Conservation (phyloP, 805 yeast species). For the Candida hispaniensis region DNA sequence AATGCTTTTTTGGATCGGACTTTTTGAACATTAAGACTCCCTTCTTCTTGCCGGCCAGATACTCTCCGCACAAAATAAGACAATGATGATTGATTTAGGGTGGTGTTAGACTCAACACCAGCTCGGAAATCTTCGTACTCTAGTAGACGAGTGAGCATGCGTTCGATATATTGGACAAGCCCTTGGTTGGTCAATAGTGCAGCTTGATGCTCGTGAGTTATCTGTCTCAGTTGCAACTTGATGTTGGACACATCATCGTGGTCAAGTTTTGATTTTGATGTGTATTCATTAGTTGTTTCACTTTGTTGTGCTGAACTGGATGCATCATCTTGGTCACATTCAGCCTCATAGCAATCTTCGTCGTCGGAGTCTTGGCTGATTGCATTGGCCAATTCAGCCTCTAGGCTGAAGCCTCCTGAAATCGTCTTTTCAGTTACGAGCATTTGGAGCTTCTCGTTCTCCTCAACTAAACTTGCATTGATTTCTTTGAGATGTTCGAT, state of each 20-base stretch:
- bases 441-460: slow-evolving; percentile 29
- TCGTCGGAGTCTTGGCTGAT: slow-evolving; percentile 16
- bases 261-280: background rate
- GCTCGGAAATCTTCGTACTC: slow-evolving; percentile 25
- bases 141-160: slow-evolving; percentile 28
- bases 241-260: background rate
- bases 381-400: slow-evolving; percentile 20
- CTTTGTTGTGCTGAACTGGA: background rate
- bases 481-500: slow-evolving; percentile 19
- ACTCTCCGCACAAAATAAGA: slow-evolving; percentile 13
- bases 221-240: slow-evolving; percentile 18
- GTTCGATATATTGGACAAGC: slow-evolving; percentile 26
- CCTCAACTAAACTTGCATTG: slow-evolving; percentile 26
- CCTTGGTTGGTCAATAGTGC: slow-evolving; percentile 28
- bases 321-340: slow-evolving; percentile 5
- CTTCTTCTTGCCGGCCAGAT: slow-evolving; percentile 4
- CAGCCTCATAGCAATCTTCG: slow-evolving; percentile 14
- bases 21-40: background rate
- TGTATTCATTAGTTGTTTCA: background rate
- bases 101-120: slow-evolving; percentile 16
- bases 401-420: slow-evolving; percentile 21
- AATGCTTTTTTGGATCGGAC: slow-evolving; percentile 1
- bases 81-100: slow-evolving; percentile 5
- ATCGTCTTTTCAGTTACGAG: slow-evolving; percentile 29
- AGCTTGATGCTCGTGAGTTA: slow-evolving; percentile 25